These are phyloP conservation scores for Verticillium nonalfalfae DNA, from an alignment of 2,329 filamentous ascomycete genomes.

Conservation along the genomic window DNA sequence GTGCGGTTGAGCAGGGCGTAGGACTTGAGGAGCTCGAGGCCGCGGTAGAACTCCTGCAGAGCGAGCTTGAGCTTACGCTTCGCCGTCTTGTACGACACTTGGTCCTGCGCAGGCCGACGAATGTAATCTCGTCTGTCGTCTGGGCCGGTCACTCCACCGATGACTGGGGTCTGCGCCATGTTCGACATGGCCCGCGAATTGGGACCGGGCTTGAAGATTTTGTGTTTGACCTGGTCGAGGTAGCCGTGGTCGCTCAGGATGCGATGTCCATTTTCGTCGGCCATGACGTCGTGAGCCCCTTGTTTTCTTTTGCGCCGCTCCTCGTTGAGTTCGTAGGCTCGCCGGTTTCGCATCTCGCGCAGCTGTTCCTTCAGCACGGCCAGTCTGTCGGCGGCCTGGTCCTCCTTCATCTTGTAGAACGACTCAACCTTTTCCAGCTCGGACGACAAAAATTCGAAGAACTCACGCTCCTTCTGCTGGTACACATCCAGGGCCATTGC, in stretches of 20 bases:
- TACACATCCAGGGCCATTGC: constrained; percentile 48
- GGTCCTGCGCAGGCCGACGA: constrained; percentile 35
- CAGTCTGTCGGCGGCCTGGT: constrained; percentile 71
- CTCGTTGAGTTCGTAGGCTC: constrained; percentile 63
- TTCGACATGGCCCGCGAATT: constrained; percentile 54
- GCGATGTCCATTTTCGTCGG: constrained; percentile 19
- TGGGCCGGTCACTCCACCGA: constrained; percentile 19
- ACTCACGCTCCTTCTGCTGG: constrained; percentile 71
- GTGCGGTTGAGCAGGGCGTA: constrained; percentile 87
- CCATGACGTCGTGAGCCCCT: constrained; percentile 11
- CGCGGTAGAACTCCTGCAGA: constrained; percentile 87
- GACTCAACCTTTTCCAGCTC: constrained; percentile 87
- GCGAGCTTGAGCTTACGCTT: constrained; percentile 90
- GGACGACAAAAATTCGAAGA: constrained; percentile 75
- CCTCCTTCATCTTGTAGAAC: constrained; percentile 85
- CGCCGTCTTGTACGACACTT: constrained; percentile 76
- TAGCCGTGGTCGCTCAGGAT: constrained; percentile 24
- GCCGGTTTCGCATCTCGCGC: constrained; percentile 84
- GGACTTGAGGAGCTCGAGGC: constrained; percentile 84
- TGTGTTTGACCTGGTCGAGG: constrained; percentile 48
- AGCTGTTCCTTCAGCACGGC: constrained; percentile 72
- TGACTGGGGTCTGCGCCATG: constrained; percentile 45
- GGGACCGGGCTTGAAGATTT: constrained; percentile 48
- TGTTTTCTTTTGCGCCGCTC: constrained; percentile 27
- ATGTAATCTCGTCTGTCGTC: constrained; percentile 42